phyloP scores from a whole-genome alignment of 192 early-diverging fungal species.

The Entophlyctis helioformis region DNA sequence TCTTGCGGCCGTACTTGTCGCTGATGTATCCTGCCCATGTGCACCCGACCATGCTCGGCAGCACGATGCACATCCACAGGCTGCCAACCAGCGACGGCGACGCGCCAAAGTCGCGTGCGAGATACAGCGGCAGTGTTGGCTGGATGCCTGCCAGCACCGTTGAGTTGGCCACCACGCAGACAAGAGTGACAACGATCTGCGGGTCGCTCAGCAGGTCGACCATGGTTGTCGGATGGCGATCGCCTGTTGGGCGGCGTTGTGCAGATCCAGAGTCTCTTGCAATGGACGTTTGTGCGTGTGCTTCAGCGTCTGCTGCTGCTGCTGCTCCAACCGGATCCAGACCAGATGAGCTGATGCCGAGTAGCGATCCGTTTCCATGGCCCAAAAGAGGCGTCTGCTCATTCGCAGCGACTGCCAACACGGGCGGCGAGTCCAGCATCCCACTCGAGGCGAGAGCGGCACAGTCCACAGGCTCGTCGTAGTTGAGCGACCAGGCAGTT shows the following conservation, averaged over 20 bases:
- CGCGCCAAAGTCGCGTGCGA: constrained; percentile 21
- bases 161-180: not conserved
- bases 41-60: constrained; percentile 48
- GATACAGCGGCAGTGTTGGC: constrained; percentile 40
- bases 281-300: not conserved
- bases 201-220: constrained; percentile 28
- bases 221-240: constrained; percentile 29
- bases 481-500: too few relatives aligned
- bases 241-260: not conserved
- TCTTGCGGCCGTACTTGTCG: constrained; percentile 32
- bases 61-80: constrained; percentile 54
- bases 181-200: constrained; percentile 14
- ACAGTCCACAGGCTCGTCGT: too few relatives aligned
- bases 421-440: too few relatives aligned
- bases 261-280: not conserved
- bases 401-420: too few relatives aligned
- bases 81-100: constrained; percentile 33
- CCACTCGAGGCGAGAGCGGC: too few relatives aligned
- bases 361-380: too few relatives aligned
- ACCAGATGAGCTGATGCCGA: too few relatives aligned
- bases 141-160: constrained; percentile 28
- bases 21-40: constrained; percentile 44
- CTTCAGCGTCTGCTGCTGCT: not conserved
- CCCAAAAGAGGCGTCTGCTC: too few relatives aligned
- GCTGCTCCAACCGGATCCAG: too few relatives aligned